phyloP scores from a whole-genome alignment of 768 basidiomycete species.

The Daedaleopsis sinensis region DNA sequence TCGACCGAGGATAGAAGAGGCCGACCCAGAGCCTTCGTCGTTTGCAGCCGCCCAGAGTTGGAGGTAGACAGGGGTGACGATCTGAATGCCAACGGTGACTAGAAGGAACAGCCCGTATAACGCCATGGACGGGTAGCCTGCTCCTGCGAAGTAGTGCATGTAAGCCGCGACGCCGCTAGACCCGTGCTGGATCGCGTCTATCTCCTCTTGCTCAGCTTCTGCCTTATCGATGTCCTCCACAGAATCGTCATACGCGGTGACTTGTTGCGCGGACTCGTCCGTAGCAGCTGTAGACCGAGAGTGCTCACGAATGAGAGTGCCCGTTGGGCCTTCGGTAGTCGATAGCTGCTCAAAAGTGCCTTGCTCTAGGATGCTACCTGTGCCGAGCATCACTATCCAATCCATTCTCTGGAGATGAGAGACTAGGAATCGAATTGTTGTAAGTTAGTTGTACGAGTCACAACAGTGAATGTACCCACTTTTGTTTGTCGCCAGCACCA shows the following conservation, averaged over 20 bases:
- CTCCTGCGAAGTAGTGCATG: not conserved
- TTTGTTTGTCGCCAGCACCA: too few species aligned
- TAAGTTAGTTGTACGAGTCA: too few species aligned
- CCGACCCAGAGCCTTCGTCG: not conserved
- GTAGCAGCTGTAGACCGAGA: not conserved
- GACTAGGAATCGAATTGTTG: too few species aligned
- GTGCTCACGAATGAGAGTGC: not conserved
- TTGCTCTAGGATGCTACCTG: too few species aligned
- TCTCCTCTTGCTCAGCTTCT: not conserved
- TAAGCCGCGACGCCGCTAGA: not conserved
- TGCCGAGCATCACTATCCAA: too few species aligned
- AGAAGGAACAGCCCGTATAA: not conserved
- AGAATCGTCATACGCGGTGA: not conserved
- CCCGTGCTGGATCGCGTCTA: not conserved
- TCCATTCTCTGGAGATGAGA: too few species aligned
- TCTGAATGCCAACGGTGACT: not conserved
- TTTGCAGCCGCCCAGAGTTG: not conserved
- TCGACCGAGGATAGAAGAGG: not conserved
- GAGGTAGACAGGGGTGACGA: not conserved
- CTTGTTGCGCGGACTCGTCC: not conserved
- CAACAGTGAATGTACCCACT: too few species aligned
- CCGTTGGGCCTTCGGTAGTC: not conserved
- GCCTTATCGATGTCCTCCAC: not conserved
- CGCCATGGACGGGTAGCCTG: not conserved
- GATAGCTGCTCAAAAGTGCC: not conserved